Conservation (phyloP, 1,284 basidiomycete species). For the Malassezia dermatis region DNA sequence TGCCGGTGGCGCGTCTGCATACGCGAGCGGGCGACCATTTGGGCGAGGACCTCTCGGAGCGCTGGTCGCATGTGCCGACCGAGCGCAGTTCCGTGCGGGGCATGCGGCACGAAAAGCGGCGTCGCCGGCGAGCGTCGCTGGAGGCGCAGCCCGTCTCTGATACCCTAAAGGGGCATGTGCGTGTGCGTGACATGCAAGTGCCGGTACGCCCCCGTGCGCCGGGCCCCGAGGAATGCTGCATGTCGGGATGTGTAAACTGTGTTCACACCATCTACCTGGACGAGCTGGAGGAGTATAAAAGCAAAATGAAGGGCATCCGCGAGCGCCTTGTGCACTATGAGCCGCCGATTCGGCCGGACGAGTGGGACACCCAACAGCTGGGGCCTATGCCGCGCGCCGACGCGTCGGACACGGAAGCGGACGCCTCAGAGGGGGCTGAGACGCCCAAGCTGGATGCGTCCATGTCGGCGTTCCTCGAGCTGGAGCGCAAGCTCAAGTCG, state of each 20-base stretch:
- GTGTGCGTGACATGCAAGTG: slow-evolving; percentile 25
- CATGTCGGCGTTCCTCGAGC: slow-evolving; percentile 39
- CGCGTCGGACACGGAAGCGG: neutral
- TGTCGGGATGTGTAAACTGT: slow-evolving; percentile 63
- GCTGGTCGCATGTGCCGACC: slow-evolving; percentile 1
- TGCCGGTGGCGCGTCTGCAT: neutral
- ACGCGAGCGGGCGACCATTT: neutral
- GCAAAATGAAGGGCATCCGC: slow-evolving; percentile 55
- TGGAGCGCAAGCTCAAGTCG: slow-evolving; percentile 39
- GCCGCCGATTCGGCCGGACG: slow-evolving; percentile 52
- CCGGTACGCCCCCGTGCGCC: slow-evolving; percentile 37
- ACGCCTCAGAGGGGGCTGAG: slow-evolving; percentile 18
- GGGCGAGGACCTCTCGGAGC: slow-evolving; percentile 1
- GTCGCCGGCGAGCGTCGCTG: neutral
- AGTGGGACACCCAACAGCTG: slow-evolving; percentile 58
- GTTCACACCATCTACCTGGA: slow-evolving; percentile 78
- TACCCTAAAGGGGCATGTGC: slow-evolving; percentile 7
- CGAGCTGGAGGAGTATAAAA: slow-evolving; percentile 59
- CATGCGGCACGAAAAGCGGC: slow-evolving; percentile 2
- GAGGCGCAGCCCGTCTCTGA: neutral
- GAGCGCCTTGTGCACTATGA: slow-evolving; percentile 52
- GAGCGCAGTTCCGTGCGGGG: slow-evolving; percentile 10
- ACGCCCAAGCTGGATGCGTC: slow-evolving; percentile 32
- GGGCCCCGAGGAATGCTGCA: slow-evolving; percentile 42
- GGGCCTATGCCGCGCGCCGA: slow-evolving; percentile 19